Evolutionary conservation across 495 filamentous ascomycete genomes (phyloP).

Genomic region (Penicillium paxilli): DNA sequence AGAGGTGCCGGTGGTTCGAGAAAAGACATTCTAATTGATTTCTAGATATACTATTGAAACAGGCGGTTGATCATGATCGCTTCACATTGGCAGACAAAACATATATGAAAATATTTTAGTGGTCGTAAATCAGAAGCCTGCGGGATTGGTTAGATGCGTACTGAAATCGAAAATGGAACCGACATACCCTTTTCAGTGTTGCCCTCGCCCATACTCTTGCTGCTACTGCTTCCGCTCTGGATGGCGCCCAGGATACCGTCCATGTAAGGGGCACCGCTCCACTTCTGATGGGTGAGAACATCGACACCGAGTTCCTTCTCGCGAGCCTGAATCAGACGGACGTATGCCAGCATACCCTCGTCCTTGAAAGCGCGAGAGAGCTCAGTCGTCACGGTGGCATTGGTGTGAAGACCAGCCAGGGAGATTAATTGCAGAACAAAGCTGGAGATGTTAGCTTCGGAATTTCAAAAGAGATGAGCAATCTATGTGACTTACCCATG

Average conservation of each 20-base stretch:
- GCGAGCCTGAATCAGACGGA: constrained; percentile 79
- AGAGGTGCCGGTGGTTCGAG: too few species aligned
- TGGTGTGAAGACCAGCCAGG: constrained; percentile 86
- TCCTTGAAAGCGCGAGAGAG: constrained; percentile 79
- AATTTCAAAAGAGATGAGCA: not conserved
- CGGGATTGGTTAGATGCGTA: not conserved
- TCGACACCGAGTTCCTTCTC: constrained; percentile 95
- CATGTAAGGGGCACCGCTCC: constrained; percentile 90
- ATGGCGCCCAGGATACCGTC: constrained; percentile 92
- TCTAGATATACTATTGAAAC: not conserved
- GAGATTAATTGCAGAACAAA: constrained; percentile 94
- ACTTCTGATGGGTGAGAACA: constrained; percentile 97
- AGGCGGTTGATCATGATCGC: not conserved
- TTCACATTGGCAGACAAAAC: not conserved
- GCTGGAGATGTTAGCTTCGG: constrained; percentile 25
- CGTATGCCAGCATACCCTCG: constrained; percentile 95
- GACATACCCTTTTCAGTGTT: constrained; percentile 66
- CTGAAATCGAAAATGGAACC: not conserved
- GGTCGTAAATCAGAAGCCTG: constrained; percentile 18
- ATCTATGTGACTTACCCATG: constrained; percentile 59
- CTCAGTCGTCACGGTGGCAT: constrained; percentile 83
- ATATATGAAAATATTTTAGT: not conserved
- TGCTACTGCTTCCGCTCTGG: constrained; percentile 83
- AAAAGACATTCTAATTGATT: not conserved
- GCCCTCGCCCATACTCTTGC: constrained; percentile 80